Evolutionary conservation across 805 yeast species (phyloP).

Genomic region (Pichia nakasei): DNA sequence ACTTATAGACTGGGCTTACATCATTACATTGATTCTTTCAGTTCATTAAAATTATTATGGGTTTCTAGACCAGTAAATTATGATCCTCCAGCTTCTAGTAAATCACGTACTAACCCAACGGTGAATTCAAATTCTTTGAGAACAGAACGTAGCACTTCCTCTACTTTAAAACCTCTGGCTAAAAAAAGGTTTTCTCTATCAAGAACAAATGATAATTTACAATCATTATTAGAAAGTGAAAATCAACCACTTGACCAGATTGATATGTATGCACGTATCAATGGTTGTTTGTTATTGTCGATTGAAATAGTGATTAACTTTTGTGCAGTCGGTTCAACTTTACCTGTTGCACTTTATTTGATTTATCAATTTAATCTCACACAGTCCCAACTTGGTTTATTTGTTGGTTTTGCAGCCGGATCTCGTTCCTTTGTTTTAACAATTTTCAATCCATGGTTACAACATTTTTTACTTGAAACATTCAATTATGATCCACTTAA

Average conservation of each 20-base stretch:
- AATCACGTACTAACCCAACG: too few species aligned
- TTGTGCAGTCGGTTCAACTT: constrained; percentile 33
- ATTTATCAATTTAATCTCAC: constrained; percentile 46
- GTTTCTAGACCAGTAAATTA: constrained; percentile 28
- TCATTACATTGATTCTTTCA: constrained; percentile 9
- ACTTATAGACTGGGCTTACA: constrained; percentile 8
- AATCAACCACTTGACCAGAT: constrained; percentile 4
- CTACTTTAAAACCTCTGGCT: too few species aligned
- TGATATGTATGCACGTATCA: constrained; percentile 30
- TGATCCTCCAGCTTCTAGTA: constrained; percentile 12
- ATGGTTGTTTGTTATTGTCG: constrained; percentile 40
- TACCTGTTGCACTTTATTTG: constrained; percentile 42
- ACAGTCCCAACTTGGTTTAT: constrained; percentile 46
- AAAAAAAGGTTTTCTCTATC: not conserved
- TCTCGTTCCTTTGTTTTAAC: constrained; percentile 42
- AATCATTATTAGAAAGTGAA: not conserved
- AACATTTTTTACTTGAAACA: constrained; percentile 27
- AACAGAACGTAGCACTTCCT: too few species aligned
- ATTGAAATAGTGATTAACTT: constrained; percentile 37
- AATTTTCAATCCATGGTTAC: constrained; percentile 41
- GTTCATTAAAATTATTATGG: constrained; percentile 39
- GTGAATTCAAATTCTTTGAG: not conserved
- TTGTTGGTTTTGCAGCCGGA: constrained; percentile 43
- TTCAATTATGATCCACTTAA: constrained; percentile 30
- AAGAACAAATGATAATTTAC: not conserved